phyloP scores from a whole-genome alignment of 2,329 filamentous ascomycete species.

The Pseudogymnoascus verrucosus region DNA sequence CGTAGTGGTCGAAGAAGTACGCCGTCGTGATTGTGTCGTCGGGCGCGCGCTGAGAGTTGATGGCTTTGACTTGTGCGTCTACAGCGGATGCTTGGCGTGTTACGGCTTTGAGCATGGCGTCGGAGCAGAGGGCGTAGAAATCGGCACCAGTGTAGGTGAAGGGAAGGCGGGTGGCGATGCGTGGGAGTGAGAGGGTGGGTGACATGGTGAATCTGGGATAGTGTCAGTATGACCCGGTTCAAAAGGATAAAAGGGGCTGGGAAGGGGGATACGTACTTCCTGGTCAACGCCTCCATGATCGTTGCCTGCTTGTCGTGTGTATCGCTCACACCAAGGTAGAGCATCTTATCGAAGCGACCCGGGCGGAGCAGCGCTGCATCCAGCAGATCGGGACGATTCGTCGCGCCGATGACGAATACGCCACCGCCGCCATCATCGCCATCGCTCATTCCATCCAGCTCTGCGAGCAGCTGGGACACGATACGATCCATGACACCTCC shows the following conservation, averaged over 20 bases:
- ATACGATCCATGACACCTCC: conserved; percentile 98
- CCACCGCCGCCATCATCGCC: conserved; percentile 73
- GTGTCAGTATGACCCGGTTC: conserved; percentile 12
- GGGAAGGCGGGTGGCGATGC: conserved; percentile 69
- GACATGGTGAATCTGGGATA: conserved; percentile 73
- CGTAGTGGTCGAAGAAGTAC: conserved; percentile 92
- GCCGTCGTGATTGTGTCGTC: conserved; percentile 59
- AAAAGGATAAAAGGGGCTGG: not conserved
- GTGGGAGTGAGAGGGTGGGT: conserved; percentile 65
- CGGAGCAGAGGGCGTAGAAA: conserved; percentile 92
- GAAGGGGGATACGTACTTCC: conserved; percentile 60
- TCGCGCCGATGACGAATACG: conserved; percentile 95
- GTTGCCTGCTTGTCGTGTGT: conserved; percentile 94
- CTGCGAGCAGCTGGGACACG: conserved; percentile 86
- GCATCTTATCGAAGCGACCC: conserved; percentile 95
- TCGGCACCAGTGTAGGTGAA: conserved; percentile 98
- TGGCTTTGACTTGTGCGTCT: conserved; percentile 68
- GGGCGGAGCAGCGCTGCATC: conserved; percentile 85
- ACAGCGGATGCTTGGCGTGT: conserved; percentile 80
- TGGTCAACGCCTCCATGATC: conserved; percentile 86
- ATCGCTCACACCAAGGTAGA: conserved; percentile 92
- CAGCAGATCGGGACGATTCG: conserved; percentile 86
- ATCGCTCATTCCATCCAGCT: conserved; percentile 95
- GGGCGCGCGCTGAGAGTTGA: conserved; percentile 46
- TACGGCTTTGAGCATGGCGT: conserved; percentile 98